Evolutionary conservation across 1,139 yeast species (phyloP).

Genomic region (Torulaspora globosa): DNA sequence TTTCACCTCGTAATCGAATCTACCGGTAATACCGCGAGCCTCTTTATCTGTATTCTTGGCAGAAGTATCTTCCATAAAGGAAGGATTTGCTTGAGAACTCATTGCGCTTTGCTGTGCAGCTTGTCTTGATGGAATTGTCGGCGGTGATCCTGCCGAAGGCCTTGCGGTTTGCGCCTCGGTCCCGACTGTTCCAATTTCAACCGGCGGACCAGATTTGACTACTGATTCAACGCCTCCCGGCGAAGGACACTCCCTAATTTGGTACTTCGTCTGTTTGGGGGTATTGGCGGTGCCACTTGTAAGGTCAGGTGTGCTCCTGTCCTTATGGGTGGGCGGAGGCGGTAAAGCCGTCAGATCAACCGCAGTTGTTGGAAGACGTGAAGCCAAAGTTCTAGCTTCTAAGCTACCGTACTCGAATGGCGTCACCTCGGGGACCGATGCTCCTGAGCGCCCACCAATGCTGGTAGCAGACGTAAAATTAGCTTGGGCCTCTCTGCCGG

Average conservation of each 20-base stretch:
- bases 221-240: neutral
- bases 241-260: neutral
- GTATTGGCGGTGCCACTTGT: neutral
- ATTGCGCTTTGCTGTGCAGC: neutral
- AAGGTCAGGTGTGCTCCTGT: constrained; percentile 15
- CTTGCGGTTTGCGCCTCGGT: neutral
- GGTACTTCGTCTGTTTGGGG: neutral
- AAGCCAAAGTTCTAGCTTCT: constrained; percentile 3
- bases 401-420: constrained; percentile 6
- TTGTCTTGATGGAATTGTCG: constrained; percentile 1
- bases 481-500: neutral
- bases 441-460: neutral
- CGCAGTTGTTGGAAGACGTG: constrained; percentile 11
- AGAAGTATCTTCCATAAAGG: neutral
- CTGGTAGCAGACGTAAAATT: neutral
- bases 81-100: neutral
- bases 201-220: neutral
- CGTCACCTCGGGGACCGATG: constrained; percentile 4
- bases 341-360: constrained; percentile 24
- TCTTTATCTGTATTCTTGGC: neutral
- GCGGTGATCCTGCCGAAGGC: neutral
- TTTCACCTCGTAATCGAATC: constrained; percentile 30
- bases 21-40: constrained; percentile 20
- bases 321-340: constrained; percentile 34
- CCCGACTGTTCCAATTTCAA: neutral